These are phyloP conservation scores for Capsella bursapastoris DNA, from an alignment of 345 rosid genomes.

Conservation along the genomic window DNA sequence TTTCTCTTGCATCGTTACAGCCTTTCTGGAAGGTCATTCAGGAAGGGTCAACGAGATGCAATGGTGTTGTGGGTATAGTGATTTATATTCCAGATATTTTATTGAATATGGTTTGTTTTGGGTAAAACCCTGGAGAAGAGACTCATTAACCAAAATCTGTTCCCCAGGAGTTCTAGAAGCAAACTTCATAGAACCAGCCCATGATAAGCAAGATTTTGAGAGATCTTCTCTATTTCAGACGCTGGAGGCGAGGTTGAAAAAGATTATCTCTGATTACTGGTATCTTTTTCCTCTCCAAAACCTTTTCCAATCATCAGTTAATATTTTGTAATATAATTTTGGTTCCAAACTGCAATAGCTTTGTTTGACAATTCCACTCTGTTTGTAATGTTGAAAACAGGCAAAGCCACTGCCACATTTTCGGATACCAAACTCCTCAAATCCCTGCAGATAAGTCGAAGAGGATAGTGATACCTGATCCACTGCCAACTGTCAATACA, in stretches of 20 bases:
- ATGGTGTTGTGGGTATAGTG: slow-evolving; percentile 76
- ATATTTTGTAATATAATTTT: not conserved
- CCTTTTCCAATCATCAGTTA: slow-evolving; percentile 8
- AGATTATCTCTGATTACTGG: slow-evolving; percentile 74
- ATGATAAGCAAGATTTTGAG: slow-evolving; percentile 97
- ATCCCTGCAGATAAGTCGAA: slow-evolving; percentile 31
- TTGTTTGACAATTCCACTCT: slow-evolving; percentile 13
- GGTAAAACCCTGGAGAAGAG: slow-evolving; percentile 12
- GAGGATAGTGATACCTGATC: slow-evolving; percentile 34
- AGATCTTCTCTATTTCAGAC: slow-evolving; percentile 77
- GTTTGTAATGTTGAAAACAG: slow-evolving; percentile 53
- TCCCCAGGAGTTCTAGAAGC: slow-evolving; percentile 90
- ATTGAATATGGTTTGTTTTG: slow-evolving; percentile 23
- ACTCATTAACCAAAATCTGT: slow-evolving; percentile 37
- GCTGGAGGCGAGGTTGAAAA: slow-evolving; percentile 75
- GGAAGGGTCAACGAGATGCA: slow-evolving; percentile 63
- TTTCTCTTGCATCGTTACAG: slow-evolving; percentile 51
- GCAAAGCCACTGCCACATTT: slow-evolving; percentile 57
- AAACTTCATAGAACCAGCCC: slow-evolving; percentile 95
- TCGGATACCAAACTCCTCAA: slow-evolving; percentile 53
- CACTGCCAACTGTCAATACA: slow-evolving; percentile 35
- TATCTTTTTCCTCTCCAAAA: slow-evolving; percentile 44
- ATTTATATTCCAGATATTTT: slow-evolving; percentile 25
- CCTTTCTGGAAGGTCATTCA: slow-evolving; percentile 92
- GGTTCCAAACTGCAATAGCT: not conserved